Base-by-base conservation (phyloP, 1,139 yeast species). In the Spathaspora sp. region DNA sequence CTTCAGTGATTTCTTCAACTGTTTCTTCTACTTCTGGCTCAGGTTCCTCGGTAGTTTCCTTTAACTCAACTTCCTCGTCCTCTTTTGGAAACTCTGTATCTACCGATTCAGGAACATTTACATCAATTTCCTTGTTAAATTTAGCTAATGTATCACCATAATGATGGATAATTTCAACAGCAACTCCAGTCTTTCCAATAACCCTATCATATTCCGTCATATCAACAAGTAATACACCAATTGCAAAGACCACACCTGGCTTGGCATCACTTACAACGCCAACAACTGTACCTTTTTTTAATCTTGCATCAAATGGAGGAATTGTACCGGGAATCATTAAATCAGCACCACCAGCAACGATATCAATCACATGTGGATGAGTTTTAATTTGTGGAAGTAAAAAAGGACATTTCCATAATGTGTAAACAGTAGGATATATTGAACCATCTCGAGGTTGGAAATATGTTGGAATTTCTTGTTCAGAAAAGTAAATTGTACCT, bases 311-410 rank as follows among this genome's bases (percentile, higher is more conserved):
- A 57, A 86, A 84, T 0, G 96, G 96, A 0, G 89, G 87, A 6
- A 87, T 72, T 2, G 93, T 82, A 0, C 99, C 99, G 0, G 96
- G 95, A 31, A 88, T 72, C 97, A 93, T 91, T 56, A 93, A 72
- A 61, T 91, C 86, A 0, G 98, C 97, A 7, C 97, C 97, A 50
- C 80, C 81, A 33, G 74, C 70, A 25, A 90, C 65, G 47, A 79
- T 79, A 43, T 69, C 63, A 16, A 91, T 74, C 2, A 93, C 97
- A 55, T 77, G 81, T 10, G 81, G 80, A 60, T 89, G 93, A 0
- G 97, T 91, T 46, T 70, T 64, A 2, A 91, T 78, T 2, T 75
- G 60, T 0, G 96, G 96, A 24, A 89, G 56, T 8, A 89, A 49
- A 50, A 68, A 77, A 0, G 93, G 90, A 39, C 80, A 75, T 27